Evolutionary conservation across 2,329 filamentous ascomycete species (phyloP).

Genomic region (Leptographium galeiforme): DNA sequence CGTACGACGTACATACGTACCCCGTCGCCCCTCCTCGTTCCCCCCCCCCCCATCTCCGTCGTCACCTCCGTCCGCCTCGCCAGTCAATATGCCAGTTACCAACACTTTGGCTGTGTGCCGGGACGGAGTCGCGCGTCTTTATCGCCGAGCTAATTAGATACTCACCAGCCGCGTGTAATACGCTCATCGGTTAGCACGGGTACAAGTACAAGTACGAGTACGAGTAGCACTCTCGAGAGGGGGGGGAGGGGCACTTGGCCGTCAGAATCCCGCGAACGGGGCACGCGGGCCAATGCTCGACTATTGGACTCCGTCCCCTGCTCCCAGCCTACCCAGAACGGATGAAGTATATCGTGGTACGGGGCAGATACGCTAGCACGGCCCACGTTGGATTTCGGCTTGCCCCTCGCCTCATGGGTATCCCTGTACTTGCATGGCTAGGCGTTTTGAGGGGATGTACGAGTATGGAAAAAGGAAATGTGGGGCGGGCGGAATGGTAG

Average conservation of each 20-base stretch:
- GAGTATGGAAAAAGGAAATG: background rate
- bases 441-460: background rate
- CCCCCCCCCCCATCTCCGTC: too few species aligned
- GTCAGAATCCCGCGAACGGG: background rate
- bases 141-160: too few species aligned
- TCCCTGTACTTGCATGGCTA: conserved; percentile 1
- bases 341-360: background rate
- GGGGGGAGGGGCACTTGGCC: background rate
- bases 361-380: background rate
- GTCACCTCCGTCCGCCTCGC: too few species aligned
- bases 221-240: too few species aligned
- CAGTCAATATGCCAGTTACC: too few species aligned
- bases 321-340: background rate
- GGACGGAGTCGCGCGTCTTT: too few species aligned
- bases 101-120: too few species aligned
- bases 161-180: too few species aligned
- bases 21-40: too few species aligned
- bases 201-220: background rate
- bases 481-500: background rate
- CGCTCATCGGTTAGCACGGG: too few species aligned
- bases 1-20: too few species aligned
- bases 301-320: background rate
- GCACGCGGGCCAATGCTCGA: background rate
- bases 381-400: conserved; percentile 1
- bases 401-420: conserved; percentile 3